Evolutionary conservation across 1,284 basidiomycete genomes (phyloP).

Genomic region (Boletus austroedulis): DNA sequence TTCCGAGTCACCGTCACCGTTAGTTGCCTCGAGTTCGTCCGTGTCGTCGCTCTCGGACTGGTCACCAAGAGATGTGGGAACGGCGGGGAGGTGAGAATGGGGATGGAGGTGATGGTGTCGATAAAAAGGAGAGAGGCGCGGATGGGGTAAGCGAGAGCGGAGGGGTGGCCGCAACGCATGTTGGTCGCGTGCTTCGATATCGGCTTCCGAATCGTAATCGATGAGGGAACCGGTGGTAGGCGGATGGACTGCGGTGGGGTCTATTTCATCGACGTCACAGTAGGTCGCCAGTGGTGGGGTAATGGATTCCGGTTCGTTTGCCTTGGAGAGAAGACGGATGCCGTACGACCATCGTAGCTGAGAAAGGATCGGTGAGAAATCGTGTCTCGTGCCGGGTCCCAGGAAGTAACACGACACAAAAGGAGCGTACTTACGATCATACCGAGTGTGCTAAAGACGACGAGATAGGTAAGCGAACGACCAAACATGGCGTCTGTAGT

Average conservation of each 20-base stretch:
- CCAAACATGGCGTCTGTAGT: conserved; percentile 87
- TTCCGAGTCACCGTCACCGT: conserved; percentile 21
- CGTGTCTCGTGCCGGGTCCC: not conserved
- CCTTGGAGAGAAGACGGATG: conserved; percentile 70
- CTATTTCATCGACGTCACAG: conserved; percentile 9
- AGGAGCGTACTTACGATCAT: conserved; percentile 66
- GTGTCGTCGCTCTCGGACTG: conserved; percentile 27
- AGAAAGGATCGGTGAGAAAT: not conserved
- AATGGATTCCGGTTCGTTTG: conserved; percentile 50
- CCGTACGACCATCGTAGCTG: conserved; percentile 91
- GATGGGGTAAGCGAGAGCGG: not conserved
- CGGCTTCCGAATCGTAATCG: conserved; percentile 6
- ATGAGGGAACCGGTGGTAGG: conserved; percentile 7
- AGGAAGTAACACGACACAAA: not conserved
- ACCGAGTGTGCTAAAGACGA: conserved; percentile 89
- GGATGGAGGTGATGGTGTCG: not conserved
- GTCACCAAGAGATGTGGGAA: conserved; percentile 25
- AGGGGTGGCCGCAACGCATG: not conserved
- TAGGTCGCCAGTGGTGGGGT: conserved; percentile 1
- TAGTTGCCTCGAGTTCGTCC: conserved; percentile 21
- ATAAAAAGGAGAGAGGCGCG: not conserved
- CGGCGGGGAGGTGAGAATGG: conserved; percentile 22
- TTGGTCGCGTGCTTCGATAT: not conserved
- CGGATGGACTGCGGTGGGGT: not conserved
- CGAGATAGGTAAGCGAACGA: conserved; percentile 87